A percentile compares a stretch with the other conserved stretches of the same genome.
phyloP scores from a whole-genome alignment of 306 rosid genomes.

The Astragalus membranaceus region DNA sequence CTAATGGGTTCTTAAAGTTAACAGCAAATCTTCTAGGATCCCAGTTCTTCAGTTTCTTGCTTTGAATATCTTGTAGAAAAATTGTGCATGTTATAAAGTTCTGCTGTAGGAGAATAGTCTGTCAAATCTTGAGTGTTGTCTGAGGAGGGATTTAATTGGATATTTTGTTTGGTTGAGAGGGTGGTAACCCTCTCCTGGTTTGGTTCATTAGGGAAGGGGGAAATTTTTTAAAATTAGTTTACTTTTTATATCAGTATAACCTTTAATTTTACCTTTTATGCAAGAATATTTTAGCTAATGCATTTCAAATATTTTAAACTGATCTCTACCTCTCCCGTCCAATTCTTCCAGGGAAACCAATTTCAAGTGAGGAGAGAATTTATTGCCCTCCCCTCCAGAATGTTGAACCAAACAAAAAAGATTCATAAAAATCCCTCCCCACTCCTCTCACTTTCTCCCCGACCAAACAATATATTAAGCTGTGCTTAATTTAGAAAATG shows the following conservation, averaged over 20 bases:
- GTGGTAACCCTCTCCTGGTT: not conserved
- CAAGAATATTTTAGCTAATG: no score
- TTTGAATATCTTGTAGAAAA: not conserved
- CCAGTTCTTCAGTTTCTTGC: constrained; percentile 17
- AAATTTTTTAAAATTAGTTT: no score
- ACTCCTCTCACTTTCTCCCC: no score
- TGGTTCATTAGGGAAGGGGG: not conserved
- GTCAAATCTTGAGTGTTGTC: constrained; percentile 9
- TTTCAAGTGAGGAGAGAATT: no score
- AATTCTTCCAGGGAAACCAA: no score
- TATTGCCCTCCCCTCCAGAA: no score
- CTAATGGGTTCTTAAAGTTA: not conserved
- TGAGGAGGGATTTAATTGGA: not conserved
- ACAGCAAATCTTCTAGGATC: not conserved
- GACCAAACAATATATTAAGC: not conserved
- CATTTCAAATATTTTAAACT: no score
- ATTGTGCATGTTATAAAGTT: not conserved
- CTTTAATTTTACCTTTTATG: not conserved
- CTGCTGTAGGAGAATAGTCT: not conserved
- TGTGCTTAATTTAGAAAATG: constrained; percentile 2
- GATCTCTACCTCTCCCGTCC: not conserved
- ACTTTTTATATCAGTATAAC: not conserved
- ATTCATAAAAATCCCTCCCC: no score
- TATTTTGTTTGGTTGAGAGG: not conserved
- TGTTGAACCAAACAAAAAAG: no score